Percentiles rank a stretch among this genome's conserved stretches.
phyloP scores from a whole-genome alignment of 75 land plant species.

The Picea sitchensis region DNA sequence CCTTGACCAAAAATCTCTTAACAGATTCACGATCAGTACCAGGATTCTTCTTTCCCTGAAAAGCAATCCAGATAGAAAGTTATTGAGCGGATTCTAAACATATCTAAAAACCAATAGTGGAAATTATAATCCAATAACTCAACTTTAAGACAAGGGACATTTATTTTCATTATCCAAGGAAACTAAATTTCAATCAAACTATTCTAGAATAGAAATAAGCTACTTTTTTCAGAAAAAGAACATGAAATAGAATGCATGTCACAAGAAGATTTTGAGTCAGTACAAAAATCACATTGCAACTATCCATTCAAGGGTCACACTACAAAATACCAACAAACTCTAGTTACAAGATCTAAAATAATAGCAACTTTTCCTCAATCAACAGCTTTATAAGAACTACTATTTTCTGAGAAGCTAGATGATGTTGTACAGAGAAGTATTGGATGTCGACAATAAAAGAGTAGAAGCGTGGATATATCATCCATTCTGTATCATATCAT shows the following conservation, averaged over 20 bases:
- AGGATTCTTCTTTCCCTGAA: constrained; percentile 98
- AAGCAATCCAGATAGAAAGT: not conserved
- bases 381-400: too few relatives aligned
- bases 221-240: not conserved
- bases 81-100: not conserved
- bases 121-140: not conserved
- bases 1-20: constrained; percentile 55
- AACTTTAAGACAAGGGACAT: not conserved
- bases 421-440: too few relatives aligned
- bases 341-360: not conserved
- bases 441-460: not conserved
- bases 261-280: not conserved
- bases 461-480: not conserved
- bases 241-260: not conserved
- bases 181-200: not conserved
- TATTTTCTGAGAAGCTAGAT: too few relatives aligned
- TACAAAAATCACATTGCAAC: too few relatives aligned
- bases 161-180: not conserved
- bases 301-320: too few relatives aligned
- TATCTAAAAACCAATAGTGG: not conserved
- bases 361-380: not conserved
- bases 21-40: constrained; percentile 75
- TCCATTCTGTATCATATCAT: too few relatives aligned
- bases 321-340: not conserved
- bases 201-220: not conserved